Evolutionary conservation across 179 eudicot genomes (phyloP).

Genomic region (Heliamphora pulchella): DNA sequence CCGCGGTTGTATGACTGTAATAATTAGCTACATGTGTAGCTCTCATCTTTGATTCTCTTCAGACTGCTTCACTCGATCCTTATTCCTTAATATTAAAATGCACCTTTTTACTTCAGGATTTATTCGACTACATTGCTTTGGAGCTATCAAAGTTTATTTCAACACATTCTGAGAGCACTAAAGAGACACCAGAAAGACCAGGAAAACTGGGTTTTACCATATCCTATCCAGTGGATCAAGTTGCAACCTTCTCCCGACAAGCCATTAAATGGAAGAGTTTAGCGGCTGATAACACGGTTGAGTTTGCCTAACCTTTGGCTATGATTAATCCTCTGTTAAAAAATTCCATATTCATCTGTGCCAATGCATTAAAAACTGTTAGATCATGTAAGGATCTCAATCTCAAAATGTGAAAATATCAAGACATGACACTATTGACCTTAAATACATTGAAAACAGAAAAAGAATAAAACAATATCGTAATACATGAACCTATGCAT

Average conservation of each 20-base stretch:
- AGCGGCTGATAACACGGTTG: slow-evolving; percentile 34
- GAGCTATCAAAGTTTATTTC: slow-evolving; percentile 31
- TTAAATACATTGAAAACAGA: too few species aligned
- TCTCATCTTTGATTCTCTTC: too few species aligned
- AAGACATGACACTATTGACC: too few species aligned
- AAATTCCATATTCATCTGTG: too few species aligned
- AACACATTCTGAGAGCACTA: slow-evolving; percentile 14
- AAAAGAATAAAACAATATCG: too few species aligned
- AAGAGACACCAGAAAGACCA: slow-evolving; percentile 13
- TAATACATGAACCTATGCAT: too few species aligned
- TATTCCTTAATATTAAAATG: background rate
- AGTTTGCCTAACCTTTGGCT: slow-evolving; percentile 11
- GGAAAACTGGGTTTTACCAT: slow-evolving; percentile 36
- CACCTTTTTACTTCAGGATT: slow-evolving; percentile 24
- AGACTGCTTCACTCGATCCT: too few species aligned
- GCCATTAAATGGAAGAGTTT: slow-evolving; percentile 36
- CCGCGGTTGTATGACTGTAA: too few species aligned
- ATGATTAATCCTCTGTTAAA: background rate
- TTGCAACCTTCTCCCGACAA: slow-evolving; percentile 18
- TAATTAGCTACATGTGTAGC: too few species aligned
- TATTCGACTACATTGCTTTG: slow-evolving; percentile 37
- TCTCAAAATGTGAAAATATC: too few species aligned
- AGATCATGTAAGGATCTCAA: too few species aligned
- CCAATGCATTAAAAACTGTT: too few species aligned
- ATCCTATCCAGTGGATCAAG: slow-evolving; percentile 32